Conservation (phyloP, 2,329 filamentous ascomycete genomes). For the Grosmannia serpens region DNA sequence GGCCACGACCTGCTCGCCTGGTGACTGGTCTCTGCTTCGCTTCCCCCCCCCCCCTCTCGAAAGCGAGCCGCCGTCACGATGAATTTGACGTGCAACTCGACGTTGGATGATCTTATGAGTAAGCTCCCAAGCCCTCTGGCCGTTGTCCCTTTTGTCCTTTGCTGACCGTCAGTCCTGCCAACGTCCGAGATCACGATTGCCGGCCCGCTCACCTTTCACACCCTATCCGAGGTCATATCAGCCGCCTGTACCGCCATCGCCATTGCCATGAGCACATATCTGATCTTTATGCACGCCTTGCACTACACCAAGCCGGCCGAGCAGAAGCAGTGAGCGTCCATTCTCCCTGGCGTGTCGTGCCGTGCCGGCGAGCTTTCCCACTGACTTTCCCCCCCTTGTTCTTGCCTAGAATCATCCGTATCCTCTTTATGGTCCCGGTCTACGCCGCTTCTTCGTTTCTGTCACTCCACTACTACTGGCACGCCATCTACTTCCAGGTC, state of each 20-base stretch:
- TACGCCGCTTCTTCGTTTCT: conserved; percentile 67
- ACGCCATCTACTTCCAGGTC: conserved; percentile 72
- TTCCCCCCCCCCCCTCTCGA: neutral
- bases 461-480: conserved; percentile 61
- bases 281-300: conserved; percentile 46
- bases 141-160: neutral
- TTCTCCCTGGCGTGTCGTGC: neutral
- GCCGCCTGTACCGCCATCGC: conserved; percentile 37
- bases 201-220: conserved; percentile 41
- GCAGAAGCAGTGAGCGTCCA: conserved; percentile 40
- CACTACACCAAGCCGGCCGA: conserved; percentile 50
- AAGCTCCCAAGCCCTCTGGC: conserved; percentile 1
- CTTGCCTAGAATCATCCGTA: conserved; percentile 60
- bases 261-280: conserved; percentile 39
- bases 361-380: neutral
- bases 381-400: neutral
- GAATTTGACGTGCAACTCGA: conserved; percentile 30
- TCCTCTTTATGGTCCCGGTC: conserved; percentile 78
- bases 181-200: conserved; percentile 35
- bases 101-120: conserved; percentile 32
- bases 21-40: neutral
- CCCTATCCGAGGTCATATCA: conserved; percentile 39
- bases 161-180: conserved; percentile 23
- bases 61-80: conserved; percentile 13
- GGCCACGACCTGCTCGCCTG: neutral